phyloP scores from a whole-genome alignment of 768 basidiomycete species.

The Pholiota conissans region DNA sequence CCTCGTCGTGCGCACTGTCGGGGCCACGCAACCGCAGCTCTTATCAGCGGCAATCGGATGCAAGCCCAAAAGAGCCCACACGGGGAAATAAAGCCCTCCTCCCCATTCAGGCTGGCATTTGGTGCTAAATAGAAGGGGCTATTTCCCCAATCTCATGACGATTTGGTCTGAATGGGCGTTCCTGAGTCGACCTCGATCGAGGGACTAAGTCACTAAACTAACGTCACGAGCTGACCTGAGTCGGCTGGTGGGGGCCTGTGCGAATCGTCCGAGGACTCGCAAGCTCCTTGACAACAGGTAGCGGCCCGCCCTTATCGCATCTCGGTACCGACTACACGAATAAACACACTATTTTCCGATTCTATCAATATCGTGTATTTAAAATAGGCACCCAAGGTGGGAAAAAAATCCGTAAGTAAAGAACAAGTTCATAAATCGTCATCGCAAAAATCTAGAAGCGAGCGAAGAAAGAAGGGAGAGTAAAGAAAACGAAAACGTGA shows the following conservation, averaged over 20 bases:
- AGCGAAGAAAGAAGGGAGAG: neutral
- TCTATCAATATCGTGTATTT: neutral
- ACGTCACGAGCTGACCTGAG: slow-evolving; percentile 17
- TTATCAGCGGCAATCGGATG: slow-evolving; percentile 1
- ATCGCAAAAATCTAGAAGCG: neutral
- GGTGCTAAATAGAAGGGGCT: slow-evolving; percentile 16
- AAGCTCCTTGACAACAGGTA: slow-evolving; percentile 21
- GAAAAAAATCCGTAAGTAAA: neutral
- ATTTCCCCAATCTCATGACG: slow-evolving; percentile 22
- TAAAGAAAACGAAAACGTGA: too few species aligned
- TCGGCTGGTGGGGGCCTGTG: slow-evolving; percentile 5
- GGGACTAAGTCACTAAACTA: too few species aligned
- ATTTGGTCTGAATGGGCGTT: slow-evolving; percentile 15
- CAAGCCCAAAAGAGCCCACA: neutral
- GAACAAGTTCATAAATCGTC: too few species aligned
- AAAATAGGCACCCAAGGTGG: neutral
- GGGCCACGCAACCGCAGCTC: neutral
- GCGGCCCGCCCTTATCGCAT: slow-evolving; percentile 21
- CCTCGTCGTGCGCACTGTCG: too few species aligned
- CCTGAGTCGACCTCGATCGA: slow-evolving; percentile 26
- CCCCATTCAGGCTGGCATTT: neutral
- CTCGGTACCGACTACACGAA: slow-evolving; percentile 18
- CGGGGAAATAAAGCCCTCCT: too few species aligned
- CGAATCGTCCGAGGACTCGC: slow-evolving; percentile 15
- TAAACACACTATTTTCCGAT: neutral